Conservation (phyloP, 176 grass and related monocot species). For the Saccharum spontaneum region DNA sequence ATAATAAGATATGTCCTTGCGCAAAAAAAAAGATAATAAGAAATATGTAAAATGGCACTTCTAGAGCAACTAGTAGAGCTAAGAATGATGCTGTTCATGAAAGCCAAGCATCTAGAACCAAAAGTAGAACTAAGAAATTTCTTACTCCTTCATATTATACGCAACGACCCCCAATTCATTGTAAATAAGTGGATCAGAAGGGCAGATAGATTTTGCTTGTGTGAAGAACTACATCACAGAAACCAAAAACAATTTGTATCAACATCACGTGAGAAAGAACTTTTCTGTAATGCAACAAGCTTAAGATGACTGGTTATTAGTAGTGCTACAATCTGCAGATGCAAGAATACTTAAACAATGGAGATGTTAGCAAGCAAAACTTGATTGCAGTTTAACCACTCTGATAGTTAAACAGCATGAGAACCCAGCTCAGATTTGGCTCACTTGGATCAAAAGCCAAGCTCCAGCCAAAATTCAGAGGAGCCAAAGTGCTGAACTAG, state of each 20-base stretch:
- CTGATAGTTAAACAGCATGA: conserved; percentile 18
- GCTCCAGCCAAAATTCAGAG: neutral
- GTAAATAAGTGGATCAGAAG: conserved; percentile 96
- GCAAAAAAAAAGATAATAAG: neutral
- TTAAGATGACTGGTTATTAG: neutral
- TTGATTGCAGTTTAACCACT: conserved; percentile 17
- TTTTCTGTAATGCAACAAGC: conserved; percentile 5
- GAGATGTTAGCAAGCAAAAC: neutral
- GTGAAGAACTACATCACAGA: conserved; percentile 82
- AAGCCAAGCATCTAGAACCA: conserved; percentile 9
- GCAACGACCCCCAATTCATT: conserved; percentile 93
- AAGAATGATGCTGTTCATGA: conserved; percentile 1
- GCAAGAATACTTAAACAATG: conserved; percentile 6
- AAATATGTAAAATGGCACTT: conserved; percentile 8
- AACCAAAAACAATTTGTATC: conserved; percentile 31
- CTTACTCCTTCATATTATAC: conserved; percentile 98
- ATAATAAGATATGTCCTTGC: neutral
- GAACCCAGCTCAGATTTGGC: conserved; percentile 4
- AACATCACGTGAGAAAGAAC: conserved; percentile 16
- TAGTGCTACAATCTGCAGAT: neutral
- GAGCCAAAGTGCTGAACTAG: neutral
- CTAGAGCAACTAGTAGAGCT: conserved; percentile 20
- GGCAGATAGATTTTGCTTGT: conserved; percentile 86
- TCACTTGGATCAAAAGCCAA: conserved; percentile 11
- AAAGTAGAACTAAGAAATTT: conserved; percentile 28